phyloP scores from a whole-genome alignment of 2,329 filamentous ascomycete genomes.

The Coniochaeta sp. region DNA sequence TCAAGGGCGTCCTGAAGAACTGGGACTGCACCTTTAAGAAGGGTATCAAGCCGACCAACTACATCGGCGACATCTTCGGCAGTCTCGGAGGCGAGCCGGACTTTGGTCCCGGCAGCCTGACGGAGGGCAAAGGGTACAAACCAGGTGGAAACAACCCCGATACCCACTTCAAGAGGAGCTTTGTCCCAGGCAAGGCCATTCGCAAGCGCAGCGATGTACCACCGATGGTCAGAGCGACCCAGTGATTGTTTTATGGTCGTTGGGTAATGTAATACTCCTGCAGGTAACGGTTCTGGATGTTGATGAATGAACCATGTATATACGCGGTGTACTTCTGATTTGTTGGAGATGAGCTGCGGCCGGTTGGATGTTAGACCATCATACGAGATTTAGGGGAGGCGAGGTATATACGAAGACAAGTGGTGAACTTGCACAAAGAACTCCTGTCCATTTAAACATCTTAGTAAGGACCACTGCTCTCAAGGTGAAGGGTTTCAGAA shows the following conservation, averaged over 20 bases:
- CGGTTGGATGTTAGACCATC: not conserved
- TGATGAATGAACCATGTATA: not conserved
- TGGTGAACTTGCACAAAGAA: no score
- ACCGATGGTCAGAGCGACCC: not conserved
- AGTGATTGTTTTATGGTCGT: not conserved
- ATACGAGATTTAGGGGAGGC: not conserved
- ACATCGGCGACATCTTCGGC: slow-evolving; percentile 65
- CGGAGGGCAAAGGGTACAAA: slow-evolving; percentile 23
- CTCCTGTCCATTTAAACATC: not conserved
- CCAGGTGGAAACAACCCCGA: slow-evolving; percentile 11
- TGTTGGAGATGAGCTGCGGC: not conserved
- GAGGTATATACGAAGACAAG: not conserved
- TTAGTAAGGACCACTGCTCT: not conserved
- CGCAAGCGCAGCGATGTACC: not conserved
- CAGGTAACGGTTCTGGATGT: not conserved
- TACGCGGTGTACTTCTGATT: not conserved
- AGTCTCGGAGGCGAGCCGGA: slow-evolving; percentile 58
- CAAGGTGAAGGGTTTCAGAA: not conserved
- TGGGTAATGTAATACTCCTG: not conserved
- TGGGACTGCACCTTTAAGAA: slow-evolving; percentile 53
- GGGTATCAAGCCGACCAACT: slow-evolving; percentile 54
- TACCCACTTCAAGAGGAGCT: not conserved
- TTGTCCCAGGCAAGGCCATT: not conserved
- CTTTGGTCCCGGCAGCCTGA: slow-evolving; percentile 50
- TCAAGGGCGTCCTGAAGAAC: slow-evolving; percentile 51